Conservation (phyloP, 2,329 filamentous ascomycete species). For the Clarireedia homoeocarpa region DNA sequence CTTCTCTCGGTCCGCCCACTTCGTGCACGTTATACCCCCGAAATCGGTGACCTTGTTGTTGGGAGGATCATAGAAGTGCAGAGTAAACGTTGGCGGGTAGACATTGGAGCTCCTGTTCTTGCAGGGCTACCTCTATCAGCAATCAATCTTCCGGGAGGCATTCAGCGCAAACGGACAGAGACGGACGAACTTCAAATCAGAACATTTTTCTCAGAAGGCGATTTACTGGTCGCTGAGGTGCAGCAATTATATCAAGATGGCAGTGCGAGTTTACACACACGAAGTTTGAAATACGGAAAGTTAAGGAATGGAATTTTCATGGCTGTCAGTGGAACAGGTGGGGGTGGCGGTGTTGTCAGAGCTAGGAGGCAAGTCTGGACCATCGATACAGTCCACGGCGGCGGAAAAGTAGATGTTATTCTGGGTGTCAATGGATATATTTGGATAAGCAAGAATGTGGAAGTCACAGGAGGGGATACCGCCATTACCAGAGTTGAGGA, state of each 20-base stretch:
- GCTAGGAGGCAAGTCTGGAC: slow-evolving; percentile 84
- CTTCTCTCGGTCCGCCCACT: slow-evolving; percentile 86
- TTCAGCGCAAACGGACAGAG: slow-evolving; percentile 82
- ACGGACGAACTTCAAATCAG: slow-evolving; percentile 96
- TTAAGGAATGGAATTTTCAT: slow-evolving; percentile 88
- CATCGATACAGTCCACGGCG: slow-evolving; percentile 49
- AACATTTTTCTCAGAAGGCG: slow-evolving; percentile 93
- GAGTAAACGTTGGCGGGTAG: slow-evolving; percentile 86
- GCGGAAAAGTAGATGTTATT: slow-evolving; percentile 71
- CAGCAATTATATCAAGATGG: slow-evolving; percentile 84
- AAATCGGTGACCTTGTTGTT: slow-evolving; percentile 92
- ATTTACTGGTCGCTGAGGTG: slow-evolving; percentile 89
- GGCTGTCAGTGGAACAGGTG: slow-evolving; percentile 70
- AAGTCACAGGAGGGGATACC: slow-evolving; percentile 40
- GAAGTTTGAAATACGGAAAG: slow-evolving; percentile 89
- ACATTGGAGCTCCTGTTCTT: slow-evolving; percentile 81
- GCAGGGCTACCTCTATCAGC: slow-evolving; percentile 77
- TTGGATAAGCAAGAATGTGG: slow-evolving; percentile 82
- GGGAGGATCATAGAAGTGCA: slow-evolving; percentile 95
- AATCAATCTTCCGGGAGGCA: slow-evolving; percentile 93
- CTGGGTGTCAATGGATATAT: slow-evolving; percentile 96
- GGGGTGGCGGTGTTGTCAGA: slow-evolving; percentile 72
- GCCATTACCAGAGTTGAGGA: slow-evolving; percentile 85
- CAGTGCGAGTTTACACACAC: slow-evolving; percentile 79
- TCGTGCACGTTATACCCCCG: slow-evolving; percentile 86